Conservation (phyloP, 805 yeast genomes). For the Saturnispora sekii region DNA sequence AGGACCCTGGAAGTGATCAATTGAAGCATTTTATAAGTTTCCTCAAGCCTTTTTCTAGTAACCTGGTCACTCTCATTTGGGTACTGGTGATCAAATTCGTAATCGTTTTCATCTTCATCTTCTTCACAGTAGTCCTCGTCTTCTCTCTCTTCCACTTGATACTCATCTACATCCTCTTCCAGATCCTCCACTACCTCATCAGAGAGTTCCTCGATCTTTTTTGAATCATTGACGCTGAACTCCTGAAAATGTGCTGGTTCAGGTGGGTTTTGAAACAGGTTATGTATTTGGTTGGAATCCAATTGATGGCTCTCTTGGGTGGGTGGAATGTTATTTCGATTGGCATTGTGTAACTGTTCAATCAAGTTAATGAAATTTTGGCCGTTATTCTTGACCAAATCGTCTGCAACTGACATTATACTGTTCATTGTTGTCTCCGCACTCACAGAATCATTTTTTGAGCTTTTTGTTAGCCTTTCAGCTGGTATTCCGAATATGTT, state of each 20-base stretch:
- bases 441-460: neutral
- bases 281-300: neutral
- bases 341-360: constrained; percentile 52
- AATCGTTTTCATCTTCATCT: constrained; percentile 17
- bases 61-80: constrained; percentile 38
- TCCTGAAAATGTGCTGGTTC: neutral
- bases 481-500: constrained; percentile 19
- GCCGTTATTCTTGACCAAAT: constrained; percentile 70
- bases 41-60: constrained; percentile 58
- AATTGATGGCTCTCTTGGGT: neutral
- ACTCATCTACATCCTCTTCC: constrained; percentile 7
- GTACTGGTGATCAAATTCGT: constrained; percentile 29
- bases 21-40: constrained; percentile 72
- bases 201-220: neutral
- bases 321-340: constrained; percentile 17
- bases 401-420: constrained; percentile 56
- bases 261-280: neutral
- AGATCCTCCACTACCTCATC: constrained; percentile 23
- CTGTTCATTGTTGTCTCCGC: constrained; percentile 6
- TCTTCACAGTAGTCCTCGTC: constrained; percentile 15
- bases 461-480: constrained; percentile 4
- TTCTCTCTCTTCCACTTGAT: constrained; percentile 11
- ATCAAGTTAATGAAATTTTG: constrained; percentile 67
- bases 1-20: constrained; percentile 71
- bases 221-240: neutral